Percentiles rank a stretch among this genome's conserved stretches.
Evolutionary conservation across 192 early-diverging fungal genomes (phyloP).

Genomic region (Kickxella alabastrina): DNA sequence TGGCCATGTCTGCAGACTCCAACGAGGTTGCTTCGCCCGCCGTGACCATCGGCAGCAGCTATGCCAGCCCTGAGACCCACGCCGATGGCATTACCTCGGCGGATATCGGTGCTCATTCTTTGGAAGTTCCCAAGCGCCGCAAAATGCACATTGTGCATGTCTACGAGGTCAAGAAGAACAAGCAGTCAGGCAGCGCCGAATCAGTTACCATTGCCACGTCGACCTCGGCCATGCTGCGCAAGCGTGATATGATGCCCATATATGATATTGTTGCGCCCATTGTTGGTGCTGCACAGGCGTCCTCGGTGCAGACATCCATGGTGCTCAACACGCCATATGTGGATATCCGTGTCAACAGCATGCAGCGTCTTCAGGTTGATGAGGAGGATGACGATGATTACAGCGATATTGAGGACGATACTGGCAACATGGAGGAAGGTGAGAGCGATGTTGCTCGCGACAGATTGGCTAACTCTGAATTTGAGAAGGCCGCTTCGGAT

Average conservation of each 20-base stretch:
- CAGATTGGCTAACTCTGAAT: neutral
- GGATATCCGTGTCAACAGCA: slow-evolving; percentile 7
- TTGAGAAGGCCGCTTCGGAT: neutral
- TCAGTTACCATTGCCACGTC: slow-evolving; percentile 3
- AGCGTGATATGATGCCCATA: slow-evolving; percentile 33
- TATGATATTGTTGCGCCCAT: slow-evolving; percentile 16
- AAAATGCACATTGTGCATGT: slow-evolving; percentile 51
- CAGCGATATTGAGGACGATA: slow-evolving; percentile 12
- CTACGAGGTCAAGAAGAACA: slow-evolving; percentile 52
- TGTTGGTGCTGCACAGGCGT: neutral
- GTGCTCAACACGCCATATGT: neutral
- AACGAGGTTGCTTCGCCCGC: slow-evolving; percentile 13
- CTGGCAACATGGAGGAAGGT: slow-evolving; percentile 5
- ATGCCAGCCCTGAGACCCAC: slow-evolving; percentile 6
- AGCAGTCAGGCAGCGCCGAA: slow-evolving; percentile 9
- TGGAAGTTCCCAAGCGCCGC: slow-evolving; percentile 23
- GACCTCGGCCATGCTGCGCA: slow-evolving; percentile 7
- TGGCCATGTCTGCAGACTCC: slow-evolving; percentile 9
- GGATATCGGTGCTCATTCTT: neutral
- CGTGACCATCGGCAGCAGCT: slow-evolving; percentile 23
- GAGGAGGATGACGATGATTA: slow-evolving; percentile 19
- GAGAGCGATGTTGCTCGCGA: slow-evolving; percentile 9
- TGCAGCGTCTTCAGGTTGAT: slow-evolving; percentile 15
- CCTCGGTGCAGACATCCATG: neutral
- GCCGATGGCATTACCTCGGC: slow-evolving; percentile 6